Percentiles rank a stretch among this genome's conserved stretches.
phyloP scores from a whole-genome alignment of 805 yeast species.

The Tetrapisispora arboricola region DNA sequence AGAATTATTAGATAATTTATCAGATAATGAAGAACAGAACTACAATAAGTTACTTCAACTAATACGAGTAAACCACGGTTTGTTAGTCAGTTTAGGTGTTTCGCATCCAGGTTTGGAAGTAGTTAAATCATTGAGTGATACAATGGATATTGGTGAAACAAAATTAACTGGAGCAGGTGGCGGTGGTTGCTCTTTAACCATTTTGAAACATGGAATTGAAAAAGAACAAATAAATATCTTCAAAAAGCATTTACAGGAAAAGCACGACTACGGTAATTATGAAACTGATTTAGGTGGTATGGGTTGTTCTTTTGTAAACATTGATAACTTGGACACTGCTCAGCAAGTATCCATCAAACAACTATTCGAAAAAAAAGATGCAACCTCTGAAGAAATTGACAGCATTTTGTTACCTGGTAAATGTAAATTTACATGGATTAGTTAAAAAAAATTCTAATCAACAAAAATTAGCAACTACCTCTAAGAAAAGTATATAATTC shows the following conservation, averaged over 20 bases:
- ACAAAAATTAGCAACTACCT: not conserved
- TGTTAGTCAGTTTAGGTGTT: slow-evolving; percentile 77
- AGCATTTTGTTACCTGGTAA: slow-evolving; percentile 11
- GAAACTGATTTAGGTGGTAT: slow-evolving; percentile 80
- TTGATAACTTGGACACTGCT: slow-evolving; percentile 6
- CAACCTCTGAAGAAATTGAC: slow-evolving; percentile 8
- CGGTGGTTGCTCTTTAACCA: slow-evolving; percentile 94
- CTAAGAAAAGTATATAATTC: too few species aligned
- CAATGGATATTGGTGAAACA: slow-evolving; percentile 64
- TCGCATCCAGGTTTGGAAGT: slow-evolving; percentile 85
- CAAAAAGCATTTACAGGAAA: slow-evolving; percentile 24
- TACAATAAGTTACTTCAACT: slow-evolving; percentile 42
- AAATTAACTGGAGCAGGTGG: slow-evolving; percentile 98
- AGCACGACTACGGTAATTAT: slow-evolving; percentile 59
- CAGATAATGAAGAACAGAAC: slow-evolving; percentile 22
- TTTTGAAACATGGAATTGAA: slow-evolving; percentile 41
- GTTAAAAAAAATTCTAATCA: not conserved
- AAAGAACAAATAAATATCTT: slow-evolving; percentile 28
- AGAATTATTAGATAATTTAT: slow-evolving; percentile 35
- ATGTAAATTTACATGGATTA: slow-evolving; percentile 11
- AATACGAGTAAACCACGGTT: slow-evolving; percentile 77
- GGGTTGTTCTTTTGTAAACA: slow-evolving; percentile 39
- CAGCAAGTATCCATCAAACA: slow-evolving; percentile 3
- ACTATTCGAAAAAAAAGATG: slow-evolving; percentile 8
- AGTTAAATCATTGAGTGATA: slow-evolving; percentile 57